Evolutionary conservation across 352 stramenopile genomes (phyloP), one percentile per base, ranked within the genome.

Genomic region (Thalassiosira oceanica): DNA sequence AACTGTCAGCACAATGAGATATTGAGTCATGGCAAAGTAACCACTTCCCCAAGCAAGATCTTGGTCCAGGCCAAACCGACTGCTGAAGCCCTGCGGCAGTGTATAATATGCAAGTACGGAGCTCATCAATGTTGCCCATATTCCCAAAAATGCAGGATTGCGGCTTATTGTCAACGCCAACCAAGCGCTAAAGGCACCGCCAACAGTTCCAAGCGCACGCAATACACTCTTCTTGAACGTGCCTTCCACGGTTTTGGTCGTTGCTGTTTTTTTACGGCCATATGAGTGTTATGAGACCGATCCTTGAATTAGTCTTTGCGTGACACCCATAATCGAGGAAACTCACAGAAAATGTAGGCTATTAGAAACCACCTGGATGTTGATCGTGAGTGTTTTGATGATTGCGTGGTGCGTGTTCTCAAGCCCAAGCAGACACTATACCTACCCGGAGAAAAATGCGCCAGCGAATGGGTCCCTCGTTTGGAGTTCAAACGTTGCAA

Each of bases 11-110:
- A 63, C 41, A 20, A 71, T 36, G 8, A 71, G 41, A 33, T 35
- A 28, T 27, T 71, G 26, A 0, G 61, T 71, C 27, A 71, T 36
- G 6, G 52, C 44, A 51, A 71, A 71, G 31, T 71, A 71, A 15
- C 60, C 45, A 8, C 50, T 49, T 8, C 61, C 61, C 37, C 37
- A 46, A 46, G 37, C 5, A 46, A 51, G 55, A 44, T 64, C 52
- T 15, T 39, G 41, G 0, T 39, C 51, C 0, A 71, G 29, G 1
- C 50, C 27, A 21, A 71, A 15, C 3, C 61, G 35, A 11, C 49
- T 55, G 1, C 5, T 10, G 35, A 71, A 64, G 18, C 61, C 61
- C 4, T 31, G 31, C n/a, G 51, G 18, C 4, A 54, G 58, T 1
- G 26, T 3, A 31, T 46, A 24, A 37, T 37, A 63, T 18, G 31